phyloP scores from a whole-genome alignment of 176 grass and related monocot genomes.

The Ampelocalamus luodianensis region DNA sequence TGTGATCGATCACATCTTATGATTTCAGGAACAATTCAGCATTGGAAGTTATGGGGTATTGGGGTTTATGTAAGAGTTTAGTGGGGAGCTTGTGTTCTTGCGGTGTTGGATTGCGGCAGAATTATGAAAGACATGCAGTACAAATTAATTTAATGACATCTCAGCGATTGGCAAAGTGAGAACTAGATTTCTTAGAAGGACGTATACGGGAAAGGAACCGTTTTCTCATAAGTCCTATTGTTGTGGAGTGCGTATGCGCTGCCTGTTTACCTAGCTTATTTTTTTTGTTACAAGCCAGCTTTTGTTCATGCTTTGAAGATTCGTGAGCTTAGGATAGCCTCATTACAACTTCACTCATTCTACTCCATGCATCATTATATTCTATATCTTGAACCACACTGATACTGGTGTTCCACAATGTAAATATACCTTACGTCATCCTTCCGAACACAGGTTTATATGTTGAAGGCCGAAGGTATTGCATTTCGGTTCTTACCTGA shows the following conservation, averaged over 20 bases:
- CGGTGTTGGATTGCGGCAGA: not conserved
- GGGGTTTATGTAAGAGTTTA: constrained; percentile 30
- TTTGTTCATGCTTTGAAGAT: not conserved
- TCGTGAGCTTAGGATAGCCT: not conserved
- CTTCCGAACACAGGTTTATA: constrained; percentile 73
- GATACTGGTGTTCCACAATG: constrained; percentile 5
- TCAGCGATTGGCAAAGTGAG: constrained; percentile 1
- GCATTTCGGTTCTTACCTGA: constrained; percentile 94
- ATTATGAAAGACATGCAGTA: not conserved
- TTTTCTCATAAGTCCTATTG: not conserved
- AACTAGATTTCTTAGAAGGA: not conserved
- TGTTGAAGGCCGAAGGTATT: constrained; percentile 97
- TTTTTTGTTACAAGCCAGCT: not conserved
- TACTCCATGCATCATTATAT: not conserved
- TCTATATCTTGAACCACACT: not conserved
- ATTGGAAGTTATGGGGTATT: not conserved
- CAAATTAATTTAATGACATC: constrained; percentile 3
- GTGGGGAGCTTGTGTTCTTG: not conserved
- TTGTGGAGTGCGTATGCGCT: not conserved
- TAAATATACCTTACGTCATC: constrained; percentile 6
- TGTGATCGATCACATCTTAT: not conserved
- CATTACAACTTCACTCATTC: not conserved
- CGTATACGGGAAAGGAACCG: not conserved
- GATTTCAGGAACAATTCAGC: not conserved
- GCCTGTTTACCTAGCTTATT: constrained; percentile 1